These are phyloP conservation scores for Cladosporium sp. DNA, from an alignment of 2,329 filamentous ascomycete species.

Conservation along the genomic window DNA sequence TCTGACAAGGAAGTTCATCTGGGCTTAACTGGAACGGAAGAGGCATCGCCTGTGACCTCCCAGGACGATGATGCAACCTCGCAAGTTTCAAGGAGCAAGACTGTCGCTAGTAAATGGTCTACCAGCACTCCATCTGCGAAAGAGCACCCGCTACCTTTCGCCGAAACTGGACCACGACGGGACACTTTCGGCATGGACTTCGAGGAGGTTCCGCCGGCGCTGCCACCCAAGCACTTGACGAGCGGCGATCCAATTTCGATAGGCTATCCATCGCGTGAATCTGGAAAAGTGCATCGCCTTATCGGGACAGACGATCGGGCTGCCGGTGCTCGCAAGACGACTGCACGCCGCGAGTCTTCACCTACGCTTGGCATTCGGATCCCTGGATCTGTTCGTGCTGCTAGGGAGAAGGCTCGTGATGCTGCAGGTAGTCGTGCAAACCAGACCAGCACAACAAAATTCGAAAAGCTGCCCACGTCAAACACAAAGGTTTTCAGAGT, in stretches of 20 bases:
- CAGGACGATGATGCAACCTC: slow-evolving; percentile 3
- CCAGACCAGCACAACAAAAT: neutral
- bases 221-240: neutral
- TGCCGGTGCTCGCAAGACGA: neutral
- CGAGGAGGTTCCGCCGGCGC: neutral
- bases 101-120: slow-evolving; percentile 26
- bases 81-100: slow-evolving; percentile 6
- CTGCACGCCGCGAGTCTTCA: slow-evolving; percentile 18
- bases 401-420: slow-evolving; percentile 13
- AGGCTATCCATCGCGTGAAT: slow-evolving; percentile 21
- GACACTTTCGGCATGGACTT: neutral
- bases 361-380: slow-evolving; percentile 19
- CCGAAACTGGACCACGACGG: neutral
- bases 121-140: slow-evolving; percentile 23
- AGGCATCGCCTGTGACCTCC: neutral
- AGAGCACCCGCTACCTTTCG: neutral
- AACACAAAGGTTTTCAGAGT: slow-evolving; percentile 1
- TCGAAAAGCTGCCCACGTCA: slow-evolving; percentile 1
- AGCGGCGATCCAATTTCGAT: slow-evolving; percentile 10
- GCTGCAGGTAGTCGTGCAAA: neutral
- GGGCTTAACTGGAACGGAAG: neutral
- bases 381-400: slow-evolving; percentile 17
- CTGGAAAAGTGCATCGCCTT: neutral
- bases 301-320: slow-evolving; percentile 3
- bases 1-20: neutral